Conservation (phyloP, 2,329 filamentous ascomycete species). For the Mycosphaerella sp. region DNA sequence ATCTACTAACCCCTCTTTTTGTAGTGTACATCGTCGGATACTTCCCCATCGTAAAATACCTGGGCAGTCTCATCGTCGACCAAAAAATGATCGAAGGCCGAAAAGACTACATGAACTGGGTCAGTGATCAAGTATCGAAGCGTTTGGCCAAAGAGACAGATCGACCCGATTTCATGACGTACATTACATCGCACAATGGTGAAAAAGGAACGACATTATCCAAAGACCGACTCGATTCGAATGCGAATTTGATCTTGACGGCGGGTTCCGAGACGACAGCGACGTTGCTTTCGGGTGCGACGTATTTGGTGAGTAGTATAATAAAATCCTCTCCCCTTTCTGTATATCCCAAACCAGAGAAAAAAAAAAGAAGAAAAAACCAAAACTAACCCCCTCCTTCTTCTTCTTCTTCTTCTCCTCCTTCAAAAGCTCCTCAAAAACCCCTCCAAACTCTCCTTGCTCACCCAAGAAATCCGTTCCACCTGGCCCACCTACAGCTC, state of each 20-base stretch:
- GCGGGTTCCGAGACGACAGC: slow-evolving; percentile 50
- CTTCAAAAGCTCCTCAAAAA: slow-evolving; percentile 33
- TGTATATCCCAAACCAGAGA: too few relatives aligned
- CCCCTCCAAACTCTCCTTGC: slow-evolving; percentile 33
- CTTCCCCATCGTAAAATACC: slow-evolving; percentile 23
- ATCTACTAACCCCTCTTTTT: not conserved
- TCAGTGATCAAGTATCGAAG: slow-evolving; percentile 24
- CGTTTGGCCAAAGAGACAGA: slow-evolving; percentile 29
- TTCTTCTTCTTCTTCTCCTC: not conserved
- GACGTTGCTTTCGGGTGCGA: slow-evolving; percentile 38
- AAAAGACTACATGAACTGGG: slow-evolving; percentile 22
- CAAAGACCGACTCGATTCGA: slow-evolving; percentile 31
- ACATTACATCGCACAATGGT: slow-evolving; percentile 42
- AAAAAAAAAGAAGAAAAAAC: too few relatives aligned
- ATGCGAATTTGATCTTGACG: slow-evolving; percentile 45
- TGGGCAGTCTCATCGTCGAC: slow-evolving; percentile 22
- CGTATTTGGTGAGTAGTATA: slow-evolving; percentile 30
- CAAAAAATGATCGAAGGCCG: slow-evolving; percentile 18
- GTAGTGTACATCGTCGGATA: slow-evolving; percentile 24
- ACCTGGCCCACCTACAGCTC: slow-evolving; percentile 32
- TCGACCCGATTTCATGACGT: slow-evolving; percentile 44
- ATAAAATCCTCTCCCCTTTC: too few relatives aligned
- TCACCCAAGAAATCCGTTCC: slow-evolving; percentile 40
- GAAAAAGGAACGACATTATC: slow-evolving; percentile 22
- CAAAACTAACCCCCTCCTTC: too few relatives aligned